A percentile compares a stretch with the other conserved stretches of the same genome.
Evolutionary conservation across 768 basidiomycete species (phyloP).

Genomic region (Pleurotus cornucopiae): DNA sequence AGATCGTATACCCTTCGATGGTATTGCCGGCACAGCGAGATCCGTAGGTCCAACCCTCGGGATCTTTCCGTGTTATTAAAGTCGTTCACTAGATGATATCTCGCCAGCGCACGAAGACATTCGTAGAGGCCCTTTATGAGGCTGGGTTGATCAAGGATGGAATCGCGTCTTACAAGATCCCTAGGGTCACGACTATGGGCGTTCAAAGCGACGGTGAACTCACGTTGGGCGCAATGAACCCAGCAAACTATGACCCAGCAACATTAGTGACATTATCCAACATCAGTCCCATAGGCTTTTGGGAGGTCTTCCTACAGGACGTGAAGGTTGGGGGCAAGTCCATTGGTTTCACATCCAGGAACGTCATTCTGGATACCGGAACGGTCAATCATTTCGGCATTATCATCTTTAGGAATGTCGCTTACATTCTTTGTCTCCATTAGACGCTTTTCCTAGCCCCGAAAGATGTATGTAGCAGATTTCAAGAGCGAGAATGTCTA

Average conservation of each 20-base stretch:
- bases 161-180: slow-evolving; percentile 66
- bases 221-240: slow-evolving; percentile 57
- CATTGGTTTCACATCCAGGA: slow-evolving; percentile 38
- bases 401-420: not conserved
- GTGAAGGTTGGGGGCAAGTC: slow-evolving; percentile 45
- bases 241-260: slow-evolving; percentile 43
- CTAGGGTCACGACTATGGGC: slow-evolving; percentile 45
- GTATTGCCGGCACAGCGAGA: slow-evolving; percentile 46
- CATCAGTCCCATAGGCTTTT: slow-evolving; percentile 53
- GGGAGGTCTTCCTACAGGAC: slow-evolving; percentile 53
- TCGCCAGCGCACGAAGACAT: slow-evolving; percentile 46
- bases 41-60: slow-evolving; percentile 11
- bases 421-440: not conserved
- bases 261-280: slow-evolving; percentile 47
- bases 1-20: slow-evolving; percentile 41
- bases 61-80: too few species aligned
- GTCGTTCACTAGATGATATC: slow-evolving; percentile 37
- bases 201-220: slow-evolving; percentile 54
- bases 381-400: slow-evolving; percentile 16
- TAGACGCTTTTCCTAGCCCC: slow-evolving; percentile 10
- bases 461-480: slow-evolving; percentile 5
- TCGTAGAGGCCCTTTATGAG: slow-evolving; percentile 50
- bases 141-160: slow-evolving; percentile 44
- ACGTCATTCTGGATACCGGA: slow-evolving; percentile 51
- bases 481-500: slow-evolving; percentile 5